Conservation (phyloP, 768 basidiomycete species). For the Mycena epipterygia region DNA sequence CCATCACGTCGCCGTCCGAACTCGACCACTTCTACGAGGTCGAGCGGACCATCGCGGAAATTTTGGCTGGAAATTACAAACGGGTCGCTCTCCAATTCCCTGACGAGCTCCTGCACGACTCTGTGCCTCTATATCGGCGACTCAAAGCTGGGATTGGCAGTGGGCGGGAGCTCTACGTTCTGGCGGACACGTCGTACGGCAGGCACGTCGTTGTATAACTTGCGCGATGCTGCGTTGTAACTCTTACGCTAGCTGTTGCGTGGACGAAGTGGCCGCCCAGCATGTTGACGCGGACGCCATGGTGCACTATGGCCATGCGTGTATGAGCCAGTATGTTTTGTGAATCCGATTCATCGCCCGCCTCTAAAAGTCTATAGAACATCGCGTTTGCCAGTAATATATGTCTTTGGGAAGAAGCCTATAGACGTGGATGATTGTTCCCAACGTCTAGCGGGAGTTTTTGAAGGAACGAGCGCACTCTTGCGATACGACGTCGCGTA, state of each 20-base stretch:
- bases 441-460: slow-evolving; percentile 52
- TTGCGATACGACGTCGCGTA: slow-evolving; percentile 86
- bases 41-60: slow-evolving; percentile 71
- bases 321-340: slow-evolving; percentile 88
- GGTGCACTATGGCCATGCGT: slow-evolving; percentile 97
- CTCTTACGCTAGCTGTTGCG: slow-evolving; percentile 81
- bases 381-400: slow-evolving; percentile 89
- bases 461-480: slow-evolving; percentile 57
- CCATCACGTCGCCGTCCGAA: slow-evolving; percentile 52
- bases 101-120: slow-evolving; percentile 89
- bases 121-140: slow-evolving; percentile 83
- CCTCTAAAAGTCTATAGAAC: slow-evolving; percentile 64
- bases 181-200: slow-evolving; percentile 99
- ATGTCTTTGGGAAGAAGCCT: slow-evolving; percentile 85
- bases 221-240: slow-evolving; percentile 15
- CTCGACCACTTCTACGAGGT: slow-evolving; percentile 85
- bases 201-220: slow-evolving; percentile 65
- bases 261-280: slow-evolving; percentile 95
- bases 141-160: slow-evolving; percentile 66
- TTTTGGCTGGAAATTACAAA: slow-evolving; percentile 74
- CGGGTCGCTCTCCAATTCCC: slow-evolving; percentile 96
- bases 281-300: slow-evolving; percentile 93
- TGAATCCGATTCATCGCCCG: neutral
- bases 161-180: slow-evolving; percentile 80
- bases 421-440: slow-evolving; percentile 71